phyloP scores from a whole-genome alignment of 768 basidiomycete genomes.

The Podaxis carcinomalis region DNA sequence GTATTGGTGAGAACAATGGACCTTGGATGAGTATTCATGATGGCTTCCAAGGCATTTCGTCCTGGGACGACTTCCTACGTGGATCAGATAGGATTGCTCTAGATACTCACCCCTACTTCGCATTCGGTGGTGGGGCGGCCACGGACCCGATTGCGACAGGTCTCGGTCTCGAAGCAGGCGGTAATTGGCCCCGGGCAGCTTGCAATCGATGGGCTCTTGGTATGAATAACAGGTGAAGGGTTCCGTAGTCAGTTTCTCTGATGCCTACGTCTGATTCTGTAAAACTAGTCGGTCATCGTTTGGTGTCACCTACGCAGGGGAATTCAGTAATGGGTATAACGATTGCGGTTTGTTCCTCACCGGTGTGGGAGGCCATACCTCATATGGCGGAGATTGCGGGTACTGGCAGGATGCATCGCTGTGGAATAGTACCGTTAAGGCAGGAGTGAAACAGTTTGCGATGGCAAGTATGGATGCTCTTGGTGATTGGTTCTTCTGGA shows the following conservation, averaged over 20 bases:
- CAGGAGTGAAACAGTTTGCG: slow-evolving; percentile 49
- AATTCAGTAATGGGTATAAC: slow-evolving; percentile 72
- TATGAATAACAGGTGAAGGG: slow-evolving; percentile 46
- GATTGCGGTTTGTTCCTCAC: slow-evolving; percentile 46
- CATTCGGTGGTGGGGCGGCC: slow-evolving; percentile 40
- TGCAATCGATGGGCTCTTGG: slow-evolving; percentile 55
- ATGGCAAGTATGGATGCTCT: slow-evolving; percentile 44
- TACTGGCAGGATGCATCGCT: slow-evolving; percentile 47
- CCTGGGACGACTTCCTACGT: slow-evolving; percentile 29
- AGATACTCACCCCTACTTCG: slow-evolving; percentile 40
- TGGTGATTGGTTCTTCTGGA: slow-evolving; percentile 47
- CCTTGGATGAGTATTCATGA: slow-evolving; percentile 48
- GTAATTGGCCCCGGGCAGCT: slow-evolving; percentile 44
- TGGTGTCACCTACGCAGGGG: slow-evolving; percentile 74
- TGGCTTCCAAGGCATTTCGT: slow-evolving; percentile 39
- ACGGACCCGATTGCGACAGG: slow-evolving; percentile 33
- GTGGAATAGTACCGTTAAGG: slow-evolving; percentile 41
- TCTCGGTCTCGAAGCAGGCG: slow-evolving; percentile 34
- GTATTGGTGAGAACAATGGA: slow-evolving; percentile 64
- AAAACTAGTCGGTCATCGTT: slow-evolving; percentile 39
- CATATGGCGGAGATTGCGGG: slow-evolving; percentile 31
- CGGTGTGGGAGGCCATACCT: slow-evolving; percentile 18
- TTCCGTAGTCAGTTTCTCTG: slow-evolving; percentile 21
- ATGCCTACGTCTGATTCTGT: slow-evolving; percentile 9
- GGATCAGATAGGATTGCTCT: slow-evolving; percentile 38